Evolutionary conservation across 2,329 filamentous ascomycete species (phyloP).

Genomic region (Trichoderma gracile): DNA sequence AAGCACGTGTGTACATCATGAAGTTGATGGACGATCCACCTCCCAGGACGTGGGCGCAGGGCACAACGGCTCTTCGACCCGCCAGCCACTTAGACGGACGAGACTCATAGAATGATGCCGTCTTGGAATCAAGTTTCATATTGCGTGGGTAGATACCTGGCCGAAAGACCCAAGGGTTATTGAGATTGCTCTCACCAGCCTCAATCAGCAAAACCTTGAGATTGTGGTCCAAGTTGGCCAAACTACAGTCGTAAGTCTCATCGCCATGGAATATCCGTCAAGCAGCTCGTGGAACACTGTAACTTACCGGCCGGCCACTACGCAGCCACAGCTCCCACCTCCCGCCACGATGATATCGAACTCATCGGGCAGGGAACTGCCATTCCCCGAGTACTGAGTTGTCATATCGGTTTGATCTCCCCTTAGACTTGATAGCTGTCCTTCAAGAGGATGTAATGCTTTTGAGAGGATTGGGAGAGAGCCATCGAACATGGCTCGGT

Average conservation of each 20-base stretch:
- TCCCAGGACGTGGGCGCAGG: constrained; percentile 30
- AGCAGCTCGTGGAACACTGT: too few species aligned
- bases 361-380: constrained; percentile 14
- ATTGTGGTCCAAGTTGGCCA: constrained; percentile 28
- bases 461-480: too few species aligned
- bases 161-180: constrained; percentile 28
- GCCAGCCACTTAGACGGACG: constrained; percentile 26
- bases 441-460: background rate
- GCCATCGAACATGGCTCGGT: background rate
- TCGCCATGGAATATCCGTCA: background rate
- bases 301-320: constrained; percentile 9
- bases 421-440: background rate
- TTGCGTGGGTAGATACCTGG: constrained; percentile 28
- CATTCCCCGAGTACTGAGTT: constrained; percentile 13
- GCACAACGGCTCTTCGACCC: constrained; percentile 26
- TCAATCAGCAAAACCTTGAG: constrained; percentile 30
- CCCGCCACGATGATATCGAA: constrained; percentile 31
- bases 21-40: constrained; percentile 33
- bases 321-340: constrained; percentile 23
- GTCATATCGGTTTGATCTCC: background rate
- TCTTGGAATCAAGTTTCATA: constrained; percentile 28
- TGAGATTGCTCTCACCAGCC: constrained; percentile 29
- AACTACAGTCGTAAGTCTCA: constrained; percentile 5
- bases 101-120: constrained; percentile 29
- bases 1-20: constrained; percentile 32